phyloP scores from a whole-genome alignment of 1,284 basidiomycete species.

The Puccinia polysora region DNA sequence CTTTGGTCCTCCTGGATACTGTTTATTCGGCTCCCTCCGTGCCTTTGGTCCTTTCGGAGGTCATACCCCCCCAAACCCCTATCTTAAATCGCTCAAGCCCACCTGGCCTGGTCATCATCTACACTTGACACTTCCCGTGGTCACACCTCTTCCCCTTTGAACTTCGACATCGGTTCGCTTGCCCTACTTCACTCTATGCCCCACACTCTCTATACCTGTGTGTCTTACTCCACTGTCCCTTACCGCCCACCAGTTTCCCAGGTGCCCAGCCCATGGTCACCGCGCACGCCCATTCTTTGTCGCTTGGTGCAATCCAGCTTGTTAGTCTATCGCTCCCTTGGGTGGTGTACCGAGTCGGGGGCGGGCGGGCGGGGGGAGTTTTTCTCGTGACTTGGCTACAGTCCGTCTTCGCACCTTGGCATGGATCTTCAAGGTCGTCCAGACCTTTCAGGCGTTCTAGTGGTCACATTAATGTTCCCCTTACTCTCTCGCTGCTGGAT shows the following conservation, averaged over 20 bases:
- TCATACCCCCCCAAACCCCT: conserved; percentile 1
- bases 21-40: not conserved
- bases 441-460: too few relatives aligned
- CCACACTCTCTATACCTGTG: too few relatives aligned
- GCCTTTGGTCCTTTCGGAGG: conserved; percentile 16
- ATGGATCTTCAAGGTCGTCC: too few relatives aligned
- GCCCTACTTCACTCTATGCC: not conserved
- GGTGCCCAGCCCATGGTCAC: not conserved
- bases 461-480: not conserved
- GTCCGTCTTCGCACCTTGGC: too few relatives aligned
- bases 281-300: not conserved
- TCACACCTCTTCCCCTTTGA: not conserved
- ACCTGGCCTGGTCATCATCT: not conserved
- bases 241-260: not conserved
- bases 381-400: too few relatives aligned
- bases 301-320: too few relatives aligned
- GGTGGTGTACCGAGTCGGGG: too few relatives aligned
- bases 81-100: conserved; percentile 6
- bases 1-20: conserved; percentile 19
- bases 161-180: conserved; percentile 7
- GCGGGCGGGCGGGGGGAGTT: too few relatives aligned
- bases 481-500: not conserved
- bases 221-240: too few relatives aligned
- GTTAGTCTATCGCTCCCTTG: not conserved
- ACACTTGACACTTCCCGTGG: too few relatives aligned